phyloP scores from a whole-genome alignment of 495 filamentous ascomycete genomes.

The Staphylotrichum tortipilum region DNA sequence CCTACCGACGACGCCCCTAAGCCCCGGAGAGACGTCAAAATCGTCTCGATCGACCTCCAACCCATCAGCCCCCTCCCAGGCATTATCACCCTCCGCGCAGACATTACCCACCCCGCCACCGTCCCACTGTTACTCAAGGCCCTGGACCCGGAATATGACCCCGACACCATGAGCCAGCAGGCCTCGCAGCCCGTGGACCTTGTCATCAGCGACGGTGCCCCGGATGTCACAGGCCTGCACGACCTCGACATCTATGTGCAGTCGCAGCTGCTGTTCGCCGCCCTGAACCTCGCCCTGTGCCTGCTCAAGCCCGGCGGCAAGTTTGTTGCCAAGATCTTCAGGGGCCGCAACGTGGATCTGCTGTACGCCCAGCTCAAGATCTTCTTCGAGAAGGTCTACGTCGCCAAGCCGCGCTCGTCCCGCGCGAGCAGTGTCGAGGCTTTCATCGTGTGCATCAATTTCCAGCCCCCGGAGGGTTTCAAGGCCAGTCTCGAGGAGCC shows the following conservation, averaged over 20 bases:
- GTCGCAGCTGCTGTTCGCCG: constrained; percentile 86
- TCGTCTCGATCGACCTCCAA: constrained; percentile 90
- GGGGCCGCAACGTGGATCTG: constrained; percentile 84
- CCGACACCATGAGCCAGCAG: constrained; percentile 40
- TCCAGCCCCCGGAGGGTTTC: constrained; percentile 55
- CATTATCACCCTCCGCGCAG: constrained; percentile 82
- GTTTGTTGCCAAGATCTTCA: constrained; percentile 97
- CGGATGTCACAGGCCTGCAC: constrained; percentile 92
- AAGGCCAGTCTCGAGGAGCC: constrained; percentile 60
- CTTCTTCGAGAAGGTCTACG: constrained; percentile 77
- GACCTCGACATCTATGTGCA: constrained; percentile 98
- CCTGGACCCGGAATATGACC: constrained; percentile 65
- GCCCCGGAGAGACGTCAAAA: constrained; percentile 71
- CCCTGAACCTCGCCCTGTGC: constrained; percentile 83
- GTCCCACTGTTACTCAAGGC: constrained; percentile 79
- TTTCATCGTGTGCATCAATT: constrained; percentile 90
- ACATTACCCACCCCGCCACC: constrained; percentile 95
- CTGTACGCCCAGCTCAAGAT: constrained; percentile 86
- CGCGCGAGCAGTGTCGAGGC: constrained; percentile 92
- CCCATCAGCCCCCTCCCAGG: constrained; percentile 90
- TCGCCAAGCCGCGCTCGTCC: constrained; percentile 87
- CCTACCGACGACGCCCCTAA: constrained; percentile 25
- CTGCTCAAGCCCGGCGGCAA: constrained; percentile 87
- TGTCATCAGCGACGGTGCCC: constrained; percentile 89
- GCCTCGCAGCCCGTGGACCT: constrained; percentile 71